phyloP scores from a whole-genome alignment of 2,329 filamentous ascomycete genomes.

The Colletotrichum camelliae region DNA sequence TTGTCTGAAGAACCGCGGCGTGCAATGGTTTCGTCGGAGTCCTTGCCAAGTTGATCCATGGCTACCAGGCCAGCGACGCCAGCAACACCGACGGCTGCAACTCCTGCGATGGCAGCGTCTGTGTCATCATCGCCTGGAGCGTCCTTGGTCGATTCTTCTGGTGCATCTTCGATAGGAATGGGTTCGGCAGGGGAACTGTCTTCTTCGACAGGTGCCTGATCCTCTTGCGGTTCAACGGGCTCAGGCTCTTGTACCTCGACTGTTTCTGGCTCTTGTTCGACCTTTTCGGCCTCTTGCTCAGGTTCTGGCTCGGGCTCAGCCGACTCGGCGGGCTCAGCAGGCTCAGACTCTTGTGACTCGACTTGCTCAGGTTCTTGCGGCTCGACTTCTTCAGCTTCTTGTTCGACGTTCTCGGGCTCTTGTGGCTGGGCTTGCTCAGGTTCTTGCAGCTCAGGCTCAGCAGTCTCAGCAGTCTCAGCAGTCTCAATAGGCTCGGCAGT shows the following conservation, averaged over 20 bases:
- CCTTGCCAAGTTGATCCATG: neutral
- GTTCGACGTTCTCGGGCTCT: conserved; percentile 1
- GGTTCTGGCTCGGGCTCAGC: neutral
- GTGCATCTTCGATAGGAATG: neutral
- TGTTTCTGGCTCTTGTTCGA: neutral
- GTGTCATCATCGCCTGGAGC: neutral
- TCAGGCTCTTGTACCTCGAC: neutral
- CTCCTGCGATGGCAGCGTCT: neutral
- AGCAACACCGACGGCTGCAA: neutral
- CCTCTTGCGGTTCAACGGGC: neutral
- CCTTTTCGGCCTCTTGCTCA: neutral
- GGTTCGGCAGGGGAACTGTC: neutral
- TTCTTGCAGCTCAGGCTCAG: neutral
- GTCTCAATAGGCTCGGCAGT: neutral
- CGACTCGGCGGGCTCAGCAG: neutral
- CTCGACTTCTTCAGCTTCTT: conserved; percentile 3
- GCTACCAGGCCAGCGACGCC: neutral
- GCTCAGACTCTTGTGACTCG: conserved; percentile 1
- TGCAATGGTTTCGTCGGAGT: neutral
- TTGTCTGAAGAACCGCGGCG: conserved; percentile 17
- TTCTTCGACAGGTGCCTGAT: conserved; percentile 7
- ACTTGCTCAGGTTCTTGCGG: neutral
- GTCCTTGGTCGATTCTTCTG: neutral
- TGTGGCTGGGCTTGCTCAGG: neutral
- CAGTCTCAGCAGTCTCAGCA: neutral